Percentiles rank a stretch among this genome's conserved stretches.
phyloP scores from a whole-genome alignment of 495 filamentous ascomycete genomes.

The Penicillium fimorum region DNA sequence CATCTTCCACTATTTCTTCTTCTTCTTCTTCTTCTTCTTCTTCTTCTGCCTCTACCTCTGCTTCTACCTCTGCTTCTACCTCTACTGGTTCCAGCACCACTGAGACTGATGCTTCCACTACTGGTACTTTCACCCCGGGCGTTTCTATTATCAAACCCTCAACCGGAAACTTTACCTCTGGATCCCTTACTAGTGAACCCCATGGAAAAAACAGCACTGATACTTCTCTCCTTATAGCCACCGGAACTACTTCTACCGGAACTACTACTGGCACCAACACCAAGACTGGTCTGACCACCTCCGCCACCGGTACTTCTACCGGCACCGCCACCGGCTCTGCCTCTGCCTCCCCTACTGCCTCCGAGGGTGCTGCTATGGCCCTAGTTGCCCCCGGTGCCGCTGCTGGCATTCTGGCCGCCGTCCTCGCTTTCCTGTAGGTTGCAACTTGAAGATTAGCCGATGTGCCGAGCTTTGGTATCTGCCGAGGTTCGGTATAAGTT shows the following conservation, averaged over 20 bases:
- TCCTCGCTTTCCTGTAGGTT: constrained; percentile 25
- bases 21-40: constrained; percentile 8
- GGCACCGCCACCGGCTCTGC: constrained; percentile 15
- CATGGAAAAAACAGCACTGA: background rate
- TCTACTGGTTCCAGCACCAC: constrained; percentile 13
- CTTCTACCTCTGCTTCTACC: constrained; percentile 4
- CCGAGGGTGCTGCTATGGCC: constrained; percentile 15
- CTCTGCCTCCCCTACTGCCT: constrained; percentile 11
- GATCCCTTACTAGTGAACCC: background rate
- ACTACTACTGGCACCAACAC: constrained; percentile 7
- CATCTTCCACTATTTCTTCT: constrained; percentile 8
- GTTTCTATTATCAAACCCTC: background rate
- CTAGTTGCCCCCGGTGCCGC: constrained; percentile 26
- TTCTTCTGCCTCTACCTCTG: constrained; percentile 4
- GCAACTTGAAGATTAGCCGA: background rate
- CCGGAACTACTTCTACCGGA: constrained; percentile 1
- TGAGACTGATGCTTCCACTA: constrained; percentile 10
- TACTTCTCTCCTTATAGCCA: background rate
- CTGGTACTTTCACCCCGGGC: constrained; percentile 2
- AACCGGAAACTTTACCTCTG: background rate
- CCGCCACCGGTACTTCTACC: constrained; percentile 5
- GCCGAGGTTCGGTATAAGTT: background rate
- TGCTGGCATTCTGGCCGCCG: constrained; percentile 22
- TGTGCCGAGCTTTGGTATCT: background rate
- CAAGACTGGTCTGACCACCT: constrained; percentile 11